A percentile compares a stretch with the other conserved stretches of the same genome.
Conservation (phyloP, 306 rosid genomes). For the Cucumis hystrix region DNA sequence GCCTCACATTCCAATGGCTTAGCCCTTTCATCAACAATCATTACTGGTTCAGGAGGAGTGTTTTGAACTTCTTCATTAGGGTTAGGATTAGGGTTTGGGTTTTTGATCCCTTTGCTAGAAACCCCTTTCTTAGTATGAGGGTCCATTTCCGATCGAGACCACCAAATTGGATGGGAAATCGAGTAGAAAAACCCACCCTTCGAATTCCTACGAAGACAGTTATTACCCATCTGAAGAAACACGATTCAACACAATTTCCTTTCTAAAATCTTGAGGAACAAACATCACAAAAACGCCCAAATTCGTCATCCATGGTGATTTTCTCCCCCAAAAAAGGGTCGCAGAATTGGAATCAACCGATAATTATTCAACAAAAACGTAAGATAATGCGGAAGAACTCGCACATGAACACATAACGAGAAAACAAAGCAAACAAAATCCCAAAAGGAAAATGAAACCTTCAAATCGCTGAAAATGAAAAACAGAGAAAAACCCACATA, state of each 20-base stretch:
- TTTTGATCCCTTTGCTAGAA: neutral
- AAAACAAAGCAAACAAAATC: neutral
- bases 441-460: neutral
- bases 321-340: neutral
- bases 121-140: neutral
- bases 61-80: slow-evolving; percentile 6
- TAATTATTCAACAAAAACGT: neutral
- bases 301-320: neutral
- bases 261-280: neutral
- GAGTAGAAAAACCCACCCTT: slow-evolving; percentile 17
- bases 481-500: neutral
- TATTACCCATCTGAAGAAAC: slow-evolving; percentile 66
- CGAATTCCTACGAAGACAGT: slow-evolving; percentile 36
- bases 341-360: neutral
- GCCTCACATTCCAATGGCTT: slow-evolving; percentile 1
- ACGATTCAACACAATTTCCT: neutral
- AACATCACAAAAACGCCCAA: neutral
- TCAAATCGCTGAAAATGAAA: neutral
- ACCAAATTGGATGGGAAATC: slow-evolving; percentile 26
- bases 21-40: slow-evolving; percentile 27
- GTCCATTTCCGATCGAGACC: slow-evolving; percentile 20
- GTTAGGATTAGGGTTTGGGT: slow-evolving; percentile 6
- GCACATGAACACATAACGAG: neutral
- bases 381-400: neutral
- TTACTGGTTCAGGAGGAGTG: slow-evolving; percentile 42